Base-by-base conservation (phyloP, 495 filamentous ascomycete species). In the Hyaloscypha variabilis region DNA sequence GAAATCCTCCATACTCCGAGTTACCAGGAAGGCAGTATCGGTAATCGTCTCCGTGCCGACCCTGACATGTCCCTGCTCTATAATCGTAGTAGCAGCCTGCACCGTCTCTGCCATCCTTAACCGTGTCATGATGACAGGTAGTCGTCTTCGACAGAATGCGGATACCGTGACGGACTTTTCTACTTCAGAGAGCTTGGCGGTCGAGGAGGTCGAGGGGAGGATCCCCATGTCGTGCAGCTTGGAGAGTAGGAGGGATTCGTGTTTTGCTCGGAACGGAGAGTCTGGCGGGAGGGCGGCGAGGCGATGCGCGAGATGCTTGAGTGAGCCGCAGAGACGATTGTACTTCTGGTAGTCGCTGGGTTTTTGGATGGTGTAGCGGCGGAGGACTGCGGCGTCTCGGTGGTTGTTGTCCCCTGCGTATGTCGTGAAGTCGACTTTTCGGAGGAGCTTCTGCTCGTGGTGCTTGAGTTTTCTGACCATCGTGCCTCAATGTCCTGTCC, bases 391-490 rank as follows among this genome's bases (percentile, higher is more conserved):
- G 67, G 92, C 85, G 73, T 90, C 90, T 75, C 94, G 87, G 82
- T 99, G 96, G 67, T 83, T 79, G 73, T 88, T 83, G 79, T 99
- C 94, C 72, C 88, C 88, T 78, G 93, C 92, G 83, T 94, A 98
- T 73, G 89, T 94, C 69, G 92, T 87, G 79, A 99, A 95, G 77
- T 99, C 93, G 76, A 96, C 93, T 80, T 98, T 99, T 63, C 88
- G 86, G 74, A 97, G 88, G 66, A 84, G 71, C 65, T 80, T 80
- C 66, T 90, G 83, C 85, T 97, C 94, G 79, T 97, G 93, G 72
- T 94, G 85, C 79, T 97, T 97, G 73, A 98, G 86, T 77, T 94
- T 90, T 65, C 94, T 89, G 70, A 95, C 91, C 92, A 96, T 96
- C 58, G 58, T 65, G 57, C n/a, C 36, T 50, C 2, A 50, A 3